phyloP scores from a whole-genome alignment of 768 basidiomycete genomes.

The Phylloporus arenicola region DNA sequence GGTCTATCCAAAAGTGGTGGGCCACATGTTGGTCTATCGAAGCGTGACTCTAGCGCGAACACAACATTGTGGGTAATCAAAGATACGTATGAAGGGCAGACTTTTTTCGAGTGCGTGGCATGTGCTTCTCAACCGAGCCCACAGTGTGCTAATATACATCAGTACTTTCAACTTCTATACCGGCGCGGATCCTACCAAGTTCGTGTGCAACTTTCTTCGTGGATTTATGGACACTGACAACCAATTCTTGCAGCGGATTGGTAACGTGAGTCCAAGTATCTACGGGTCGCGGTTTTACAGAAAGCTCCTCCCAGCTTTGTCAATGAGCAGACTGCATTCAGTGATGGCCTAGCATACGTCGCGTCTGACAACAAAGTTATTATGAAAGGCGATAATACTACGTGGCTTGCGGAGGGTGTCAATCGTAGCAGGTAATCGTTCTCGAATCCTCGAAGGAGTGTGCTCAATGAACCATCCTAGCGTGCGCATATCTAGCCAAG shows the following conservation, averaged over 20 bases:
- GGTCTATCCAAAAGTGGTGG: not conserved
- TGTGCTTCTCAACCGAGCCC: not conserved
- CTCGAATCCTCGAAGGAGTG: not conserved
- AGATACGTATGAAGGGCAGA: slow-evolving; percentile 60
- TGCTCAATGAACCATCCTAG: slow-evolving; percentile 31
- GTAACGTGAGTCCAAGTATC: slow-evolving; percentile 51
- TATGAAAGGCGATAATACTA: slow-evolving; percentile 75
- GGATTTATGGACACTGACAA: slow-evolving; percentile 11
- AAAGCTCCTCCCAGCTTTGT: slow-evolving; percentile 48
- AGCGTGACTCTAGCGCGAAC: slow-evolving; percentile 12
- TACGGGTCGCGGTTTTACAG: slow-evolving; percentile 1
- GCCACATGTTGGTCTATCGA: slow-evolving; percentile 7
- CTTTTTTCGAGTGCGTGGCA: slow-evolving; percentile 61
- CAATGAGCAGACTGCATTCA: slow-evolving; percentile 47
- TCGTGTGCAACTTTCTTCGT: slow-evolving; percentile 7
- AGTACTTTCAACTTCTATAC: slow-evolving; percentile 60
- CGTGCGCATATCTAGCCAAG: slow-evolving; percentile 68
- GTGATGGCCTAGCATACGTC: slow-evolving; percentile 51
- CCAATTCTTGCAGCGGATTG: slow-evolving; percentile 45
- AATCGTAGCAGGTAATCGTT: slow-evolving; percentile 53
- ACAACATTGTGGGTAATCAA: slow-evolving; percentile 61
- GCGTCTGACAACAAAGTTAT: slow-evolving; percentile 54
- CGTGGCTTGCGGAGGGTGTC: slow-evolving; percentile 45
- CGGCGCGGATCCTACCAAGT: slow-evolving; percentile 62
- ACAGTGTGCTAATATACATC: slow-evolving; percentile 4